Percentiles rank a stretch among this genome's conserved stretches.
Evolutionary conservation across 176 grass and related monocot species (phyloP).

Genomic region (Panicum miliaceum): DNA sequence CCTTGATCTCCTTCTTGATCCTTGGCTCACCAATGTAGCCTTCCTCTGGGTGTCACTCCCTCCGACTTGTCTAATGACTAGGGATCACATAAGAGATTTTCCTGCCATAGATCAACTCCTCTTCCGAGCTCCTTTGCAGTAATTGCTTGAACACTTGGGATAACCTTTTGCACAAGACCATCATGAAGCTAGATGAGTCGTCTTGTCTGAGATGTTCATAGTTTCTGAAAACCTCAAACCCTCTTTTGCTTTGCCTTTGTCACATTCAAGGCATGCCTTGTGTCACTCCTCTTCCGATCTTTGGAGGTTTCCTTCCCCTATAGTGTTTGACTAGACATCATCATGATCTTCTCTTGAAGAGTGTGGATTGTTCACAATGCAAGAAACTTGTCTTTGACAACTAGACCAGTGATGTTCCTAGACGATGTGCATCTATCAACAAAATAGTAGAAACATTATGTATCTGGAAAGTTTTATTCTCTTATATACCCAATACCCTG

Average conservation of each 20-base stretch:
- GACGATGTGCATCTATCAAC: not conserved
- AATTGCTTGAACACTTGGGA: not conserved
- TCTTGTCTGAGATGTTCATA: not conserved
- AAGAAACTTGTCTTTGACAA: not conserved
- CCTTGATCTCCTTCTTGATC: not conserved
- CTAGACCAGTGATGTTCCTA: not conserved
- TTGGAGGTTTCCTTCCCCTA: not conserved
- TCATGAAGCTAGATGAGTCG: not conserved
- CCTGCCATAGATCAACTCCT: not conserved
- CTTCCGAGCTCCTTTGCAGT: not conserved
- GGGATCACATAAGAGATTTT: not conserved
- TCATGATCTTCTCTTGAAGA: not conserved
- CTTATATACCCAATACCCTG: not conserved
- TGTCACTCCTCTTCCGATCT: not conserved
- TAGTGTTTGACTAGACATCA: not conserved
- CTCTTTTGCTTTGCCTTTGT: not conserved
- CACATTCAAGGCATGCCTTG: not conserved
- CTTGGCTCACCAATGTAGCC: not conserved
- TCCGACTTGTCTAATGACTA: not conserved
- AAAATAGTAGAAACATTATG: not conserved
- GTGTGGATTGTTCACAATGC: not conserved
- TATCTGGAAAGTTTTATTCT: not conserved
- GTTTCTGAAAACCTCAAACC: not conserved
- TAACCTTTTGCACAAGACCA: not conserved
- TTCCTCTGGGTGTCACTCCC: not conserved